Evolutionary conservation across 2,329 filamentous ascomycete genomes (phyloP), one percentile per base, ranked within the genome.

Genomic region (Aschersonia sp.): DNA sequence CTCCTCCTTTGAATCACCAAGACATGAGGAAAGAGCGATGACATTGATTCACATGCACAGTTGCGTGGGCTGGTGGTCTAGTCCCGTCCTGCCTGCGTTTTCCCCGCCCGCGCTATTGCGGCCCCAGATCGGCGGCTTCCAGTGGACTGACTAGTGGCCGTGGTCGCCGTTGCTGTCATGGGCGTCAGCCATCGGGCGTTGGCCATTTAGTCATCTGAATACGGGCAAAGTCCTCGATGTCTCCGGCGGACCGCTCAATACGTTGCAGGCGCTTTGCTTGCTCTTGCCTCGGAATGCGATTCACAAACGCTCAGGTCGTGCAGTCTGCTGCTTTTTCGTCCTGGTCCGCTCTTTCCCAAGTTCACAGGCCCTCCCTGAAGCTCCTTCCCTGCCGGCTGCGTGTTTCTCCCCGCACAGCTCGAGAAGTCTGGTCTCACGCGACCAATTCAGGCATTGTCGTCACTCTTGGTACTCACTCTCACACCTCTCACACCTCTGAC

Each of bases 371-470:
- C 35, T 22, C 35, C 2, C 35, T 37, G 35, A 37, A 12, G 35
- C 35, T 8, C 8, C 12, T 37, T 37, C 35, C 35, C 35, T 12
- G 35, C 35, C 12, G 35, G 8, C 22, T 22, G 22, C 22, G 22
- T 22, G 8, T 8, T 9, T 4, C 12, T 37, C 35, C 35, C 35
- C 32, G 41, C 30, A 43, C 44, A 42, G 37, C 32, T n/a, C 33
- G 10, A 30, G 49, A 49, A 51, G 47, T 43, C 32, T 33, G 37
- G 45, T 47, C 50, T 51, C 50, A 51, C 47, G 50, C 47, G 45
- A 51, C 47, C 50, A 48, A 22, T 30, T 46, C 31, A n/a, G n/a
- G 6, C 10, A 11, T 29, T 30, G 41, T 46, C 31, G 43, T 37
- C 43, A 49, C 33, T 47, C 45, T 31, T 8, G 9, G 30, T 14